Evolutionary conservation across 257 asterid species (phyloP).

Genomic region (Catharanthus roseus): DNA sequence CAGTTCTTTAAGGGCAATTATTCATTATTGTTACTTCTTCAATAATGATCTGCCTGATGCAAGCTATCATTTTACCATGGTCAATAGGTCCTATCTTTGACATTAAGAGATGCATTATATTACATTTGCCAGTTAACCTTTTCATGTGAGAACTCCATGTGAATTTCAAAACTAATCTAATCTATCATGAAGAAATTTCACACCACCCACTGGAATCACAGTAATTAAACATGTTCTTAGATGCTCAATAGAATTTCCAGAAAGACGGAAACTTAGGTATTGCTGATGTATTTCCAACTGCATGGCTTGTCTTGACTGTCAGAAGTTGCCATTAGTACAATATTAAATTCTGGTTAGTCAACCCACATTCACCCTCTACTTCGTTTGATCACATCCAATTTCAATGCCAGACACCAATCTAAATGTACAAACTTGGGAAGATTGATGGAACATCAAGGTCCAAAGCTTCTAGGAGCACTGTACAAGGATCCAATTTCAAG

Average conservation of each 20-base stretch:
- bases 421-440: constrained; percentile 76
- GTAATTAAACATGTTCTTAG: background rate
- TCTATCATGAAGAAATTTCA: background rate
- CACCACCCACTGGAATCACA: background rate
- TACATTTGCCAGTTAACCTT: background rate
- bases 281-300: background rate
- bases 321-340: background rate
- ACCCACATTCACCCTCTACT: background rate
- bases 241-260: background rate
- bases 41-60: background rate
- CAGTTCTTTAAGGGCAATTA: background rate
- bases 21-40: background rate
- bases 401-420: constrained; percentile 43
- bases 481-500: constrained; percentile 80
- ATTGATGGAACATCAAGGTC: constrained; percentile 76
- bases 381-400: constrained; percentile 1
- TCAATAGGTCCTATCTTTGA: background rate
- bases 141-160: background rate
- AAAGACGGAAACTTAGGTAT: background rate
- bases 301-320: background rate
- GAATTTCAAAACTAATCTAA: background rate
- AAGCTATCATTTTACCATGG: background rate
- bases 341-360: background rate
- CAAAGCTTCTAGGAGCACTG: constrained; percentile 47
- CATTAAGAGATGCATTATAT: background rate